Conservation (phyloP, 1,284 basidiomycete genomes). For the Schizophyllum amplum region DNA sequence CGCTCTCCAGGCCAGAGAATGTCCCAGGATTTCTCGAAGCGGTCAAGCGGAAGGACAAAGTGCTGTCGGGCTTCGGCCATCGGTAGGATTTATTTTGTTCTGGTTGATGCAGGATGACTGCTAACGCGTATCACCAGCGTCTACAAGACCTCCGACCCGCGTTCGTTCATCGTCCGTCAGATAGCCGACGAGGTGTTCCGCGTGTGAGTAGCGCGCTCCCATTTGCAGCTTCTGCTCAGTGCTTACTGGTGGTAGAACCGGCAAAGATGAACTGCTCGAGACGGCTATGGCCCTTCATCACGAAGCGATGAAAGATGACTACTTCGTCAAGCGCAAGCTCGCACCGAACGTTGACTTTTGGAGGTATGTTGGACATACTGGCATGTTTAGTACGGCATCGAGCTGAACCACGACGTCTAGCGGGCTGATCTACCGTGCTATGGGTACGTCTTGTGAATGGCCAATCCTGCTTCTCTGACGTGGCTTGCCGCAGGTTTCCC, state of each 20-base stretch:
- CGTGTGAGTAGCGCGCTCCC: conserved; percentile 43
- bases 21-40: conserved; percentile 79
- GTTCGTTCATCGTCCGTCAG: conserved; percentile 81
- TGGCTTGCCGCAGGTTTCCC: conserved; percentile 64
- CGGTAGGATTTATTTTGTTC: conserved; percentile 37
- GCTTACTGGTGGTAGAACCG: conserved; percentile 43
- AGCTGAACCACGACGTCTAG: conserved; percentile 28
- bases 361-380: conserved; percentile 25
- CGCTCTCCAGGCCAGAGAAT: conserved; percentile 55
- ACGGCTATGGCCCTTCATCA: conserved; percentile 86
- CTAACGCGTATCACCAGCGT: conserved; percentile 32
- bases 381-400: not conserved
- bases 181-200: conserved; percentile 84
- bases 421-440: conserved; percentile 79
- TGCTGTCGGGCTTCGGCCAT: conserved; percentile 82
- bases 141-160: conserved; percentile 85
- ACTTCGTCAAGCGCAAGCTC: conserved; percentile 68
- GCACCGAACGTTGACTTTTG: conserved; percentile 83
- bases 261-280: conserved; percentile 73
- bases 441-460: conserved; percentile 46
- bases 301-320: conserved; percentile 81
- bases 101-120: not conserved
- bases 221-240: not conserved
- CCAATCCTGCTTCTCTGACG: conserved; percentile 7
- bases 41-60: conserved; percentile 79